A percentile compares a stretch with the other conserved stretches of the same genome.
phyloP scores from a whole-genome alignment of 371 early-diverging fungal species.

The Syncephalis plumigaleata region DNA sequence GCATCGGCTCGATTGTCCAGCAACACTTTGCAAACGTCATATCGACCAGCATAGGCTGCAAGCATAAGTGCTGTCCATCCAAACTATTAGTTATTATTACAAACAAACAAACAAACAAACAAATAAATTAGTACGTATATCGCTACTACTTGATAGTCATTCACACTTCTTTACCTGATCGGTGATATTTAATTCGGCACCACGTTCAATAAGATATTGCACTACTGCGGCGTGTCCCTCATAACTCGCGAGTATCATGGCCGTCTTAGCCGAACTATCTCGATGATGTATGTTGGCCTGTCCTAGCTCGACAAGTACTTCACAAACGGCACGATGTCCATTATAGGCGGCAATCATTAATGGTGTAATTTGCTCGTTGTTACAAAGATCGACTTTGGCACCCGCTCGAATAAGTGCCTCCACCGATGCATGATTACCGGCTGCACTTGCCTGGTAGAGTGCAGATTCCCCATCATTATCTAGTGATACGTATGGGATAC shows the following conservation, averaged over 20 bases:
- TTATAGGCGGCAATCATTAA: conserved; percentile 21
- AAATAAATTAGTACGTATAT: not conserved
- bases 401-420: conserved; percentile 14
- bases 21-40: conserved; percentile 13
- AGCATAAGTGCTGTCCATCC: conserved; percentile 23
- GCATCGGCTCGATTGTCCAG: conserved; percentile 14
- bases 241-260: conserved; percentile 14
- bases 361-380: conserved; percentile 18
- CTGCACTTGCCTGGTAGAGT: conserved; percentile 18
- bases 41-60: conserved; percentile 15
- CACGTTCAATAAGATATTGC: conserved; percentile 11
- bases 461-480: conserved; percentile 22
- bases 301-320: conserved; percentile 11
- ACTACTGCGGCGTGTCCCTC: conserved; percentile 15
- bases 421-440: conserved; percentile 13
- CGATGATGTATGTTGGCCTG: conserved; percentile 16
- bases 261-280: conserved; percentile 18
- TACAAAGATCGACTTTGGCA: conserved; percentile 13
- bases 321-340: conserved; percentile 15
- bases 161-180: conserved; percentile 10
- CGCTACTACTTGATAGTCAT: not conserved
- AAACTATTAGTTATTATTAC: no score
- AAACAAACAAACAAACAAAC: not conserved
- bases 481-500: not conserved
- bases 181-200: conserved; percentile 11